Evolutionary conservation across 2,329 filamentous ascomycete species (phyloP).

Genomic region (Daldinia eschscholtzii): DNA sequence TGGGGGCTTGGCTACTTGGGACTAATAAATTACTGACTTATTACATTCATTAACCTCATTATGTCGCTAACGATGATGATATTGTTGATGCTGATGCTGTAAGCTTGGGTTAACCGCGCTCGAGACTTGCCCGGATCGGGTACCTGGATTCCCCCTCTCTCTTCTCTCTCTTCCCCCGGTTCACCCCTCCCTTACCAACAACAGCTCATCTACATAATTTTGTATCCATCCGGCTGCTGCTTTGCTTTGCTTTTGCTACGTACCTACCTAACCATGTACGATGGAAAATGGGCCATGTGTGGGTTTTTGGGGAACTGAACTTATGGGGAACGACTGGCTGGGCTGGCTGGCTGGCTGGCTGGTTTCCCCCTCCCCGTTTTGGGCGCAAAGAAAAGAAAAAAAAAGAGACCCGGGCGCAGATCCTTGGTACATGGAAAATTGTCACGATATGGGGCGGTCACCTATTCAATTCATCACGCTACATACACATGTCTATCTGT

Average conservation of each 20-base stretch:
- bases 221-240: conserved; percentile 4
- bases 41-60: neutral
- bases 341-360: neutral
- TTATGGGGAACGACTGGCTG: conserved; percentile 6
- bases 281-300: conserved; percentile 9
- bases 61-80: neutral
- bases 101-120: conserved; percentile 30
- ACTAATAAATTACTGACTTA: conserved; percentile 1
- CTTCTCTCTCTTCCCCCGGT: neutral
- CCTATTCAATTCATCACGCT: conserved; percentile 25
- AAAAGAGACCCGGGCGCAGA: conserved; percentile 36
- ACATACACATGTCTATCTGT: conserved; percentile 3
- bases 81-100: neutral
- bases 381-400: conserved; percentile 37
- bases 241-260: too few relatives aligned
- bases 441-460: conserved; percentile 37
- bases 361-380: conserved; percentile 27
- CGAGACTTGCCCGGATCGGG: conserved; percentile 27
- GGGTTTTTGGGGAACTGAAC: conserved; percentile 1
- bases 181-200: conserved; percentile 4
- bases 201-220: neutral
- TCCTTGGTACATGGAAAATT: conserved; percentile 34
- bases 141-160: conserved; percentile 1
- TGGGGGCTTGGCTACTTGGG: neutral
- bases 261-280: conserved; percentile 8